phyloP scores from a whole-genome alignment of 2,329 filamentous ascomycete genomes.

The Ophiocordyceps unilateralis region DNA sequence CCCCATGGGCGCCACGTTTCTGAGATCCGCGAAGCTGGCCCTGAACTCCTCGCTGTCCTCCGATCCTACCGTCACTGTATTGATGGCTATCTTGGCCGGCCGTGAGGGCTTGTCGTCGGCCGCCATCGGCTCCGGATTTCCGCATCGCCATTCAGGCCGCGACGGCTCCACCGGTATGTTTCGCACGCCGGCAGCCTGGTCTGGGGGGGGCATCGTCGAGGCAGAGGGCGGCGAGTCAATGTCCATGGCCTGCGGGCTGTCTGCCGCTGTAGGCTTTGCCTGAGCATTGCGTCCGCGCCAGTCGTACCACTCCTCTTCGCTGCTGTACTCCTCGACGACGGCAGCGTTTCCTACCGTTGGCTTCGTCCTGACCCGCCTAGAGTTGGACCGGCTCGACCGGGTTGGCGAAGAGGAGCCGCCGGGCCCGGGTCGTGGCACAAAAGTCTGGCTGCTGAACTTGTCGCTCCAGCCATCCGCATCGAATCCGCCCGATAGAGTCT shows the following conservation, averaged over 20 bases:
- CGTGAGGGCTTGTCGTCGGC: constrained; percentile 6
- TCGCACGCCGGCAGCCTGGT: constrained; percentile 17
- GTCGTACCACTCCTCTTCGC: constrained; percentile 21
- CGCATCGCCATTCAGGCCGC: constrained; percentile 40
- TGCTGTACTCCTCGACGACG: constrained; percentile 29
- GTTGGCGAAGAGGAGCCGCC: constrained; percentile 26
- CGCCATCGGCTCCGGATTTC: constrained; percentile 19
- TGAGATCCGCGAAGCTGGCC: constrained; percentile 35
- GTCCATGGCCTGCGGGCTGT: constrained; percentile 46
- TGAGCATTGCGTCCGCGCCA: constrained; percentile 18
- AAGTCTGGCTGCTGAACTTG: constrained; percentile 36
- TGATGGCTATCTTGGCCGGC: constrained; percentile 8
- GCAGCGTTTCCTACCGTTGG: constrained; percentile 26
- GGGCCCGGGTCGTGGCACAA: constrained; percentile 26
- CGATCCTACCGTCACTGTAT: constrained; percentile 26
- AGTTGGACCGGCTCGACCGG: constrained; percentile 24
- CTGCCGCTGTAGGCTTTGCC: constrained; percentile 11
- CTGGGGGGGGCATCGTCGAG: constrained; percentile 7
- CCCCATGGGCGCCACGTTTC: constrained; percentile 37
- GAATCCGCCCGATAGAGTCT: constrained; percentile 19
- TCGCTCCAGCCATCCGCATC: constrained; percentile 35
- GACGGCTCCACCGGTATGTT: constrained; percentile 42
- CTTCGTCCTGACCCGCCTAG: constrained; percentile 44
- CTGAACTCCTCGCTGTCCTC: constrained; percentile 38
- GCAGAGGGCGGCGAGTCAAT: constrained; percentile 35